Evolutionary conservation across 148 eudicot species (phyloP).

Genomic region (Tetragonia tetragonoides): DNA sequence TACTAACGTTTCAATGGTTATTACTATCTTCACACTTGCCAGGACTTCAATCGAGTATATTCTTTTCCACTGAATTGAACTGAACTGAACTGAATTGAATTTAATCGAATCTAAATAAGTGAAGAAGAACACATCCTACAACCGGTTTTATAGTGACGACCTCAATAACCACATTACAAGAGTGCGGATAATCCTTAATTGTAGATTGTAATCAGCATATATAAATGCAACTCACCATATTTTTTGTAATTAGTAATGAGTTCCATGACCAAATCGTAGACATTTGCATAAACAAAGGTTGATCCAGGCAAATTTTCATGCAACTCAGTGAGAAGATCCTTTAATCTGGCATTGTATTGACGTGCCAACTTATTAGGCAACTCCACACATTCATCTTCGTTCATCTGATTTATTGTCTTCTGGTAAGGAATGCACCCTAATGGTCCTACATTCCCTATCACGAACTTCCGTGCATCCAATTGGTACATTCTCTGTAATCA

Average conservation of each 20-base stretch:
- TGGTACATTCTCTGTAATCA: constrained; percentile 83
- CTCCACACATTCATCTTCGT: constrained; percentile 65
- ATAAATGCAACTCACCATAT: constrained; percentile 46
- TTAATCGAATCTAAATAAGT: no score
- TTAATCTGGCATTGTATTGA: constrained; percentile 68
- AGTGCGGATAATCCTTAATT: no score
- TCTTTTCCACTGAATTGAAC: no score
- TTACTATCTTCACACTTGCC: no score
- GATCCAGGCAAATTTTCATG: constrained; percentile 61
- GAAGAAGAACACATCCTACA: no score
- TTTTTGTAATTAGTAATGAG: constrained; percentile 70
- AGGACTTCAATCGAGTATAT: no score
- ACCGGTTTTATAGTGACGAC: no score
- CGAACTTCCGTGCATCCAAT: constrained; percentile 84
- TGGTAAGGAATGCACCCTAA: constrained; percentile 97
- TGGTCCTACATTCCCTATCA: constrained; percentile 86
- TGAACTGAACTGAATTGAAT: no score
- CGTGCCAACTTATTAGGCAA: constrained; percentile 78
- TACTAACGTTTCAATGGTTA: no score
- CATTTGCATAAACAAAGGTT: constrained; percentile 79
- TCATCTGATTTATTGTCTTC: constrained; percentile 72
- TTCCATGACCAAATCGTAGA: constrained; percentile 81
- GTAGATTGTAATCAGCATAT: no score
- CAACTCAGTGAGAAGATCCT: constrained; percentile 57
- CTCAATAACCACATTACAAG: no score